Conservation (phyloP, 371 early-diverging fungal genomes). For the Rhizomucor pusillus region DNA sequence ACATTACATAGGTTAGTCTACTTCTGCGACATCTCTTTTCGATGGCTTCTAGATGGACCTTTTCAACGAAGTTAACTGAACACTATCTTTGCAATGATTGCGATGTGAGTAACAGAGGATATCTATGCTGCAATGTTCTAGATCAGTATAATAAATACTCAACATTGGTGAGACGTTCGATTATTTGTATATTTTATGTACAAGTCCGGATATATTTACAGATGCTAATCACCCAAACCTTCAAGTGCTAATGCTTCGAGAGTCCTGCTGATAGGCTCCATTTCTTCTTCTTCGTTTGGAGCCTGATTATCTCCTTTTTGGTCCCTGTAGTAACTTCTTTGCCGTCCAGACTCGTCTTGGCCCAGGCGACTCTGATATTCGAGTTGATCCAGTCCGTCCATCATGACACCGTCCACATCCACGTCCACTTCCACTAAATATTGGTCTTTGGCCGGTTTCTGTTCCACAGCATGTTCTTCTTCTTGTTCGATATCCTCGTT, state of each 20-base stretch:
- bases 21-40: too few species aligned
- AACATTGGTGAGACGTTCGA: too few species aligned
- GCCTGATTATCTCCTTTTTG: conserved; percentile 19
- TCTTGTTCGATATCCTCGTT: conserved; percentile 3
- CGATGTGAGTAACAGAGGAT: too few species aligned
- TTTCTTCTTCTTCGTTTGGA: conserved; percentile 20
- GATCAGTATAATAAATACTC: too few species aligned
- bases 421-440: conserved; percentile 51
- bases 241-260: conserved; percentile 47
- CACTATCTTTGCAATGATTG: too few species aligned
- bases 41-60: too few species aligned
- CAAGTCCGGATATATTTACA: too few species aligned
- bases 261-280: conserved; percentile 41
- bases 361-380: conserved; percentile 32
- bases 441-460: conserved; percentile 21
- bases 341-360: conserved; percentile 7
- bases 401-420: conserved; percentile 51
- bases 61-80: too few species aligned
- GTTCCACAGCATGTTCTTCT: conserved; percentile 3
- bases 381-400: conserved; percentile 46
- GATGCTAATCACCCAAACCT: conserved; percentile 21
- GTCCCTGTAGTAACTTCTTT: conserved; percentile 14
- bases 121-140: too few species aligned
- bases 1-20: too few species aligned
- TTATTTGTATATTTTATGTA: too few species aligned